Conservation (phyloP, 139 green algal genomes). For the Deuterostichococcus epilithicus region DNA sequence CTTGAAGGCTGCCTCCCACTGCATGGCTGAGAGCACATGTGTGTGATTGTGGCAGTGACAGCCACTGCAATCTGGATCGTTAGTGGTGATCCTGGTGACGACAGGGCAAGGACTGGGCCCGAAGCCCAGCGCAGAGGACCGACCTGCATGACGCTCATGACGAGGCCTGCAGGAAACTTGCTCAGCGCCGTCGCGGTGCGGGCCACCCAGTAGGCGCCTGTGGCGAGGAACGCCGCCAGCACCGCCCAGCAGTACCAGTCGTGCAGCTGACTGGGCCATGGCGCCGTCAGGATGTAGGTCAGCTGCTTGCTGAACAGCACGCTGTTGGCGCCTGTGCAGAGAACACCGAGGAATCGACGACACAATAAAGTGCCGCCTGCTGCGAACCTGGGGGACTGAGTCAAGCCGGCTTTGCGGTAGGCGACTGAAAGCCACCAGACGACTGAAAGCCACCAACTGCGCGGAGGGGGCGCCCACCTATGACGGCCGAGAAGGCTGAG, state of each 20-base stretch:
- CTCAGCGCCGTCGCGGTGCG: slow-evolving; percentile 33
- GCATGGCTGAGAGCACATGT: too few species aligned
- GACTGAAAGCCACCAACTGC: too few species aligned
- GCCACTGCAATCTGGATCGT: too few species aligned
- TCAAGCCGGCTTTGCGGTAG: too few species aligned
- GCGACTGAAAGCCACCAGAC: too few species aligned
- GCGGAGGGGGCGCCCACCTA: slow-evolving; percentile 12
- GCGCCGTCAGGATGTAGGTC: slow-evolving; percentile 38
- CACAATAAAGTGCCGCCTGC: too few species aligned
- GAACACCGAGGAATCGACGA: too few species aligned
- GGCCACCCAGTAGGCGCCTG: slow-evolving; percentile 41
- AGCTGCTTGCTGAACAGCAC: slow-evolving; percentile 48
- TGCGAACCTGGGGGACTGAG: too few species aligned
- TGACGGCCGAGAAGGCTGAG: slow-evolving; percentile 39
- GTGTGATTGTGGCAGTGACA: too few species aligned
- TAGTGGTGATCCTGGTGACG: too few species aligned
- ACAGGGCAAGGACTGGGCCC: too few species aligned
- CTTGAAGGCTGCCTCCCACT: background rate
- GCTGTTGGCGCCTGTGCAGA: slow-evolving; percentile 35
- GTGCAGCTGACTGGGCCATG: slow-evolving; percentile 23
- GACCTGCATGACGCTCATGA: slow-evolving; percentile 50
- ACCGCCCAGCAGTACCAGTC: slow-evolving; percentile 43
- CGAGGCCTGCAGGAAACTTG: slow-evolving; percentile 39
- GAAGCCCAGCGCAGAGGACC: background rate
- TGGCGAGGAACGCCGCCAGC: slow-evolving; percentile 35